Evolutionary conservation across 176 grass and related monocot genomes (phyloP).

Genomic region (Triticum monococcum): DNA sequence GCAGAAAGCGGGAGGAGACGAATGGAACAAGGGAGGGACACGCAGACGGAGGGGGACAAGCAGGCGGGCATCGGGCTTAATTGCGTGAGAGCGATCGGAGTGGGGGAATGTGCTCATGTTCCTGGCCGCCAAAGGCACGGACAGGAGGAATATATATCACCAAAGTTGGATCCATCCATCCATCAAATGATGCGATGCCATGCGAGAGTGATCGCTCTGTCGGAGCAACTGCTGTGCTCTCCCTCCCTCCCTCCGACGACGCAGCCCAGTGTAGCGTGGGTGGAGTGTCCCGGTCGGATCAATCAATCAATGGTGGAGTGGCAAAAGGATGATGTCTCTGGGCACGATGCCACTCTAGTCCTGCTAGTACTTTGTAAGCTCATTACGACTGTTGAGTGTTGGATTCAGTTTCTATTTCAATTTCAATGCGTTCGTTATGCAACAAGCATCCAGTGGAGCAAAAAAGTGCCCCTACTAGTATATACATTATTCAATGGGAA

Average conservation of each 20-base stretch:
- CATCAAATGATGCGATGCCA: background rate
- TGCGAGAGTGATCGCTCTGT: constrained; percentile 14
- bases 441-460: background rate
- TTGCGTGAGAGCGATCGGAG: background rate
- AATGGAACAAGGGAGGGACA: background rate
- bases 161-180: background rate
- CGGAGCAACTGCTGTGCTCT: background rate
- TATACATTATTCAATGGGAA: background rate
- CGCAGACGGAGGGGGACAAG: background rate
- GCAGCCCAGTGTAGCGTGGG: background rate
- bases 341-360: background rate
- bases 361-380: no score
- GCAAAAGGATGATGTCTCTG: constrained; percentile 7
- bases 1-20: background rate
- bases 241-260: no score
- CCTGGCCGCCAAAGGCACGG: constrained; percentile 26
- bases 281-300: constrained; percentile 25
- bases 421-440: background rate
- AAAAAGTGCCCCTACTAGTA: background rate
- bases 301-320: background rate
- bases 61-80: no score
- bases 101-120: constrained; percentile 14
- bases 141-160: constrained; percentile 46
- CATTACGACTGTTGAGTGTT: no score
- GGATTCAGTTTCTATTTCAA: no score